phyloP scores from a whole-genome alignment of 306 rosid genomes.

The Gleditsia sinensis region DNA sequence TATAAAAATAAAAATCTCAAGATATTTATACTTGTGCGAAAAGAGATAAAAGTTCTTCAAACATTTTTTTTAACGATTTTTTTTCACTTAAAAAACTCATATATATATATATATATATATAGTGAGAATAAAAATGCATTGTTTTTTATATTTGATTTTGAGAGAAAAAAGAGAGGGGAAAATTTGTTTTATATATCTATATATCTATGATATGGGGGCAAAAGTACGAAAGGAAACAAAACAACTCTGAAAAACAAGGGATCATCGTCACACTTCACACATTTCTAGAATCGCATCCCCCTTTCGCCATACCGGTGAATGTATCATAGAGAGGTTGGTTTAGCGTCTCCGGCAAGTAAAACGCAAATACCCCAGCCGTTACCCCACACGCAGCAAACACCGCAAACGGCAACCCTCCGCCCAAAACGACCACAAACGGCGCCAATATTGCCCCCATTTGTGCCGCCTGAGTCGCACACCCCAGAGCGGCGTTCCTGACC shows the following conservation, averaged over 20 bases:
- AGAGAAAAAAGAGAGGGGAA: too few relatives aligned
- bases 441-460: conserved; percentile 91
- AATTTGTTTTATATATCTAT: too few relatives aligned
- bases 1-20: too few relatives aligned
- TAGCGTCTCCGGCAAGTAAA: conserved; percentile 83
- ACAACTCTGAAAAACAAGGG: not conserved
- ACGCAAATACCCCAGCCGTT: conserved; percentile 65
- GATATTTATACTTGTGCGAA: too few relatives aligned
- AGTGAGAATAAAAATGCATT: too few relatives aligned
- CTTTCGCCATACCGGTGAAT: conserved; percentile 61
- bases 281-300: conserved; percentile 11
- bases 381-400: conserved; percentile 75
- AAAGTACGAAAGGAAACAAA: not conserved
- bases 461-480: conserved; percentile 68
- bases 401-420: conserved; percentile 65
- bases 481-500: conserved; percentile 84
- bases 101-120: too few relatives aligned
- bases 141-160: too few relatives aligned
- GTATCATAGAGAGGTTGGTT: conserved; percentile 84
- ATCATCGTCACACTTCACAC: not conserved
- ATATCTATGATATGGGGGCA: too few relatives aligned
- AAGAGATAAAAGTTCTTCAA: too few relatives aligned
- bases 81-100: too few relatives aligned
- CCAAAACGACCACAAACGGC: conserved; percentile 86
- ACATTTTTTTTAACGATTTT: too few relatives aligned